Conservation (phyloP, 306 rosid genomes). For the Cucurbita ficifolia region DNA sequence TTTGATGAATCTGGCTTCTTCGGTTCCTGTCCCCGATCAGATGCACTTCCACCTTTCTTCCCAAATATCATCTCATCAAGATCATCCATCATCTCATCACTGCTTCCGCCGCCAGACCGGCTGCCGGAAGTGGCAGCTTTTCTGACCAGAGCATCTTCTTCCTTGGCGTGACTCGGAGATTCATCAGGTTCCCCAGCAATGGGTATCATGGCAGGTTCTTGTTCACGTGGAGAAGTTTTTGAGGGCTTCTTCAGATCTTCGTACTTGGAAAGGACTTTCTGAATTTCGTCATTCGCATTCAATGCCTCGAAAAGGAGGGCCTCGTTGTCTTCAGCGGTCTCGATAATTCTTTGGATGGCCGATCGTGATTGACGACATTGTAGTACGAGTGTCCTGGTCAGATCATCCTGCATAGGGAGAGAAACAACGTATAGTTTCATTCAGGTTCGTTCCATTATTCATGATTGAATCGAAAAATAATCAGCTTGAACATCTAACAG, state of each 20-base stretch:
- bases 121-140: slow-evolving; percentile 56
- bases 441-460: neutral
- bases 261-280: slow-evolving; percentile 60
- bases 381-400: slow-evolving; percentile 75
- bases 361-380: slow-evolving; percentile 68
- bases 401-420: slow-evolving; percentile 49
- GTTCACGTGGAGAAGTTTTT: slow-evolving; percentile 26
- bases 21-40: slow-evolving; percentile 37
- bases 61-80: slow-evolving; percentile 99
- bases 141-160: slow-evolving; percentile 63
- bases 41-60: slow-evolving; percentile 46
- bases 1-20: slow-evolving; percentile 62
- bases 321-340: slow-evolving; percentile 78
- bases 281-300: slow-evolving; percentile 88
- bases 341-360: slow-evolving; percentile 59
- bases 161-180: slow-evolving; percentile 46
- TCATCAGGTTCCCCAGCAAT: slow-evolving; percentile 93
- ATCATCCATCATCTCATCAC: slow-evolving; percentile 95
- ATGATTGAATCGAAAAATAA: neutral
- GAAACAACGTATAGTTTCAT: neutral
- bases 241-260: slow-evolving; percentile 57
- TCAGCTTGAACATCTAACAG: neutral
- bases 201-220: slow-evolving; percentile 96
- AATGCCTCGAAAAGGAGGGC: slow-evolving; percentile 92
- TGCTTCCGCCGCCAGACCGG: slow-evolving; percentile 43